Conservation (phyloP, 352 stramenopile genomes). For the Phytopythium mirpurense region DNA sequence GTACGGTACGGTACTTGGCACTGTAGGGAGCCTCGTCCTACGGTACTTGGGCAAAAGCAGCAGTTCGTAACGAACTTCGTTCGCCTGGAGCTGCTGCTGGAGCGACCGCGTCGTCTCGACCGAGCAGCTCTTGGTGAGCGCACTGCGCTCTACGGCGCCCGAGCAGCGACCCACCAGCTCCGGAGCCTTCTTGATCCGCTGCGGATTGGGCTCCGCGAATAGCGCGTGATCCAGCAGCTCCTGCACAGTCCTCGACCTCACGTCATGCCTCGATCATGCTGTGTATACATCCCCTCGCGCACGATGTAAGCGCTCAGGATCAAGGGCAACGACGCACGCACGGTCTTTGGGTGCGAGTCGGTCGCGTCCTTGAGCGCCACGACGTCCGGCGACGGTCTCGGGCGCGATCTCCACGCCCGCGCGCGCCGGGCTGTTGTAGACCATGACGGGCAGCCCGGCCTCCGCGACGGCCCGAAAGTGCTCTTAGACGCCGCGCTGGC, state of each 20-base stretch:
- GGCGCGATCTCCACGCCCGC: slow-evolving; percentile 92
- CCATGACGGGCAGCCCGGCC: slow-evolving; percentile 87
- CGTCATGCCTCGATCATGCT: too few relatives aligned
- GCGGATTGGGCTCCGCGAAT: slow-evolving; percentile 77
- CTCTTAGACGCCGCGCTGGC: slow-evolving; percentile 90
- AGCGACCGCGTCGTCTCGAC: slow-evolving; percentile 40
- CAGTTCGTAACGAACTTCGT: too few relatives aligned
- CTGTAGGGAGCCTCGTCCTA: too few relatives aligned
- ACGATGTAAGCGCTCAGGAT: too few relatives aligned
- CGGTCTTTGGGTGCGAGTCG: slow-evolving; percentile 75
- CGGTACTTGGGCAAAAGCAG: too few relatives aligned
- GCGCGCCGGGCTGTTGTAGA: slow-evolving; percentile 96
- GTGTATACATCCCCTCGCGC: too few relatives aligned
- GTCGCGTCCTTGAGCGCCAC: slow-evolving; percentile 97
- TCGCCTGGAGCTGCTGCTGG: slow-evolving; percentile 33
- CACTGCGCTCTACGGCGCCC: slow-evolving; percentile 33
- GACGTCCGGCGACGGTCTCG: slow-evolving; percentile 92
- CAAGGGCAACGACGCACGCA: slow-evolving; percentile 22
- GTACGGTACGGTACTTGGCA: too few relatives aligned
- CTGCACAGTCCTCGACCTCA: slow-evolving; percentile 14
- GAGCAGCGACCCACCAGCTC: slow-evolving; percentile 63
- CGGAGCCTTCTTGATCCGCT: slow-evolving; percentile 73
- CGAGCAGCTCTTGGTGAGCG: slow-evolving; percentile 43
- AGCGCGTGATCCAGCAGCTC: slow-evolving; percentile 59
- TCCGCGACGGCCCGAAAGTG: slow-evolving; percentile 86